These are phyloP conservation scores for Lactarius tabidus DNA, from an alignment of 768 basidiomycete species.

Conservation along the genomic window DNA sequence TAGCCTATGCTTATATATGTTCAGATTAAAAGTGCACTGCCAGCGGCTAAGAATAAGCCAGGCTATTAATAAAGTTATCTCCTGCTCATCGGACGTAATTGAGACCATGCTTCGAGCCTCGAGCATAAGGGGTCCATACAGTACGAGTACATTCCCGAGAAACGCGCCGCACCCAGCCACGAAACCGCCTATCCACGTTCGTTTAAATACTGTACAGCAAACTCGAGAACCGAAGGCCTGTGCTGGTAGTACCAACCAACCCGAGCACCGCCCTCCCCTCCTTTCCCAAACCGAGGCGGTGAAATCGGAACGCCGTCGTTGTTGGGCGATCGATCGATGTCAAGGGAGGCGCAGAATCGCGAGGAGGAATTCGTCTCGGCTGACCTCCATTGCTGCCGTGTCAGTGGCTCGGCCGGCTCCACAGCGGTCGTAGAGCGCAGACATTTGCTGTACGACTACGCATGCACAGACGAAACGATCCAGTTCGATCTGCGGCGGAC, in stretches of 20 bases:
- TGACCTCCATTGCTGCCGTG: not conserved
- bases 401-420: not conserved
- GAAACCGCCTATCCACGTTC: not conserved
- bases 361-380: constrained; percentile 9
- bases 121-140: not conserved
- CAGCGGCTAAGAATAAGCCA: not conserved
- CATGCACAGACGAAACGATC: constrained; percentile 12
- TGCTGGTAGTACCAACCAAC: not conserved
- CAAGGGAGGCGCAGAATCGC: constrained; percentile 1
- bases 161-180: not conserved
- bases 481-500: not conserved
- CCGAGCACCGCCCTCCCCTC: not conserved
- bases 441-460: constrained; percentile 9
- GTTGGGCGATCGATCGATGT: not conserved
- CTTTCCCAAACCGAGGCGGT: not conserved
- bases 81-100: not conserved
- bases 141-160: not conserved
- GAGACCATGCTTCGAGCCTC: not conserved
- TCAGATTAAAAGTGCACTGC: not conserved
- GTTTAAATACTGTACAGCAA: not conserved
- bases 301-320: not conserved
- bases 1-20: not conserved
- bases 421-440: constrained; percentile 3
- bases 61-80: not conserved
- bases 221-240: not conserved